These are phyloP conservation scores for Aspergillus neotritici DNA, from an alignment of 2,329 filamentous ascomycete species.

Conservation along the genomic window DNA sequence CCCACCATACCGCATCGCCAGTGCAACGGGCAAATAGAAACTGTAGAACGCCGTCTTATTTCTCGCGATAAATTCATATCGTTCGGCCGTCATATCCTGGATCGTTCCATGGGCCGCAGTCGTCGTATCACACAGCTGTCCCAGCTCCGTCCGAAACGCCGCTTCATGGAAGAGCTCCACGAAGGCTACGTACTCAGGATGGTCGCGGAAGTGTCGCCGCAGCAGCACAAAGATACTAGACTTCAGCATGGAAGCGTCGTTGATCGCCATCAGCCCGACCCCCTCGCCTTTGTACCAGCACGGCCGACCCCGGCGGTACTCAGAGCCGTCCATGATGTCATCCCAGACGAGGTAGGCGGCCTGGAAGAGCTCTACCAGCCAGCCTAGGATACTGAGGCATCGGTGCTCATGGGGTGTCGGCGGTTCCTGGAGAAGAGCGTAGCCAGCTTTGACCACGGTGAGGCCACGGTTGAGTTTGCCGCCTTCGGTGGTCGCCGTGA, in stretches of 20 bases:
- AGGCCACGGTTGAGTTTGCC: conserved; percentile 98
- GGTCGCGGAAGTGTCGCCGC: conserved; percentile 83
- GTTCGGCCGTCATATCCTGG: conserved; percentile 86
- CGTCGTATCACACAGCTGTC: conserved; percentile 86
- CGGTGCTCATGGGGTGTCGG: conserved; percentile 79
- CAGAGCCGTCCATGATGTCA: conserved; percentile 96
- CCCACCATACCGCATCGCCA: conserved; percentile 77
- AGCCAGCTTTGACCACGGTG: conserved; percentile 85
- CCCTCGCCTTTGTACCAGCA: conserved; percentile 91
- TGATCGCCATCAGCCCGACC: conserved; percentile 94
- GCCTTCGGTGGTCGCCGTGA: too few relatives aligned
- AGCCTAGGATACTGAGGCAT: conserved; percentile 80
- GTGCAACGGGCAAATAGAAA: conserved; percentile 91
- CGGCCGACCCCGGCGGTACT: conserved; percentile 84
- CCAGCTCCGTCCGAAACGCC: conserved; percentile 86
- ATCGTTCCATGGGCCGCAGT: conserved; percentile 89
- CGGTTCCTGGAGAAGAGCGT: conserved; percentile 64
- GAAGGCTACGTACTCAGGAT: conserved; percentile 81
- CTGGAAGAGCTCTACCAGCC: conserved; percentile 95
- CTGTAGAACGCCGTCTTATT: conserved; percentile 99
- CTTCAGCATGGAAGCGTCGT: conserved; percentile 95
- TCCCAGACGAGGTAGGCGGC: conserved; percentile 97
- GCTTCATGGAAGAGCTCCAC: conserved; percentile 94
- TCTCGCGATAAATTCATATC: conserved; percentile 91
- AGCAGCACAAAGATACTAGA: conserved; percentile 79